A percentile compares a stretch with the other conserved stretches of the same genome.
phyloP scores from a whole-genome alignment of 1,139 yeast species.

The Suhomyces coccinellae region DNA sequence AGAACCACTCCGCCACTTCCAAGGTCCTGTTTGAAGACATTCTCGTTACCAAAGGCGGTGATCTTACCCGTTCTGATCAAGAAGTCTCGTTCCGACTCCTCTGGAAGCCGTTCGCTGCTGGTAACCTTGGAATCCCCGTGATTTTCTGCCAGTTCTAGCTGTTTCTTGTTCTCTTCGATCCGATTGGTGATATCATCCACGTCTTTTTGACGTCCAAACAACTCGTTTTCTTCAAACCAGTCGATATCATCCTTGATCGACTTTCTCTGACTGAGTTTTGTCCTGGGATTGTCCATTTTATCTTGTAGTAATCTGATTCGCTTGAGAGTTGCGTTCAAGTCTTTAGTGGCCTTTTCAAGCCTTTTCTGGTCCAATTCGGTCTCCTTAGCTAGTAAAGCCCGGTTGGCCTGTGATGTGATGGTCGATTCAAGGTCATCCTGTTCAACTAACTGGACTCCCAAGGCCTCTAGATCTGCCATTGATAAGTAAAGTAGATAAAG shows the following conservation, averaged over 20 bases:
- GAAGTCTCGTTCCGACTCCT: slow-evolving; percentile 77
- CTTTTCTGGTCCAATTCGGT: slow-evolving; percentile 74
- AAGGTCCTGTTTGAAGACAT: slow-evolving; percentile 43
- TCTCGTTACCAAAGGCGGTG: slow-evolving; percentile 85
- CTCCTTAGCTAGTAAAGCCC: slow-evolving; percentile 59
- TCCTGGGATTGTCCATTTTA: slow-evolving; percentile 51
- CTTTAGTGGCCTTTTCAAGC: slow-evolving; percentile 60
- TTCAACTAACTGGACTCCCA: slow-evolving; percentile 56
- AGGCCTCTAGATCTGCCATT: slow-evolving; percentile 6
- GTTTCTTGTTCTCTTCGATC: slow-evolving; percentile 34
- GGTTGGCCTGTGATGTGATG: slow-evolving; percentile 70
- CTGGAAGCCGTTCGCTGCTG: slow-evolving; percentile 43
- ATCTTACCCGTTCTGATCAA: slow-evolving; percentile 86
- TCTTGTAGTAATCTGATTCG: slow-evolving; percentile 50
- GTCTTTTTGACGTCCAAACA: slow-evolving; percentile 57
- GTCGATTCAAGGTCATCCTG: slow-evolving; percentile 73
- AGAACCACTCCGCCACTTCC: slow-evolving; percentile 12
- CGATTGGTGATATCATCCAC: slow-evolving; percentile 64
- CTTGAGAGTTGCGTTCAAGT: slow-evolving; percentile 41
- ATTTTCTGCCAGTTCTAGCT: slow-evolving; percentile 18
- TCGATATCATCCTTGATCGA: slow-evolving; percentile 55
- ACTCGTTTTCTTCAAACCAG: slow-evolving; percentile 51
- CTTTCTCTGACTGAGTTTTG: slow-evolving; percentile 67
- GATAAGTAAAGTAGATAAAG: background rate
- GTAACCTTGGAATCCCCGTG: slow-evolving; percentile 6